phyloP scores from a whole-genome alignment of 495 filamentous ascomycete species.

The Emericellopsis terricola region DNA sequence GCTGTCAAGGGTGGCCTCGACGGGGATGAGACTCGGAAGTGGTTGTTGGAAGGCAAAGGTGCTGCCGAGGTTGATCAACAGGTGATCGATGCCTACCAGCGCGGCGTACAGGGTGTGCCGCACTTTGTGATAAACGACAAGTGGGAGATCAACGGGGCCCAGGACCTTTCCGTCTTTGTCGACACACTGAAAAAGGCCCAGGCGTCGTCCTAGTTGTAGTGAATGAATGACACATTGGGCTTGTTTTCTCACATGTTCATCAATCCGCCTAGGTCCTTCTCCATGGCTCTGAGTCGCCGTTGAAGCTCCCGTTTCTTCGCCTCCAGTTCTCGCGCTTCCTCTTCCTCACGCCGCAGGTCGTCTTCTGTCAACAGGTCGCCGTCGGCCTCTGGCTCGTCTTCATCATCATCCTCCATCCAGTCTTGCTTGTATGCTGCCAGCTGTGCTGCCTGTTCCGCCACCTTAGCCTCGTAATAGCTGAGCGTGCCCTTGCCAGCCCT shows the following conservation, averaged over 20 bases:
- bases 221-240: too few species aligned
- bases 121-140: slow-evolving; percentile 49
- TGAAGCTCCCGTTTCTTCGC: slow-evolving; percentile 60
- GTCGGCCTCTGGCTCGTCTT: slow-evolving; percentile 18
- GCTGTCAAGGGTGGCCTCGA: slow-evolving; percentile 47
- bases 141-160: slow-evolving; percentile 44
- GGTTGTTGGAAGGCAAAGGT: slow-evolving; percentile 44
- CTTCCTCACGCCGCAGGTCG: slow-evolving; percentile 58
- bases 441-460: slow-evolving; percentile 58
- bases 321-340: slow-evolving; percentile 62
- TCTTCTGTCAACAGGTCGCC: slow-evolving; percentile 39
- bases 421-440: slow-evolving; percentile 45
- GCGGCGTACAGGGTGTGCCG: slow-evolving; percentile 52
- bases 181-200: slow-evolving; percentile 36
- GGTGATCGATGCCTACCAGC: slow-evolving; percentile 36
- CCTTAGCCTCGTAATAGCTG: slow-evolving; percentile 57
- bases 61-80: slow-evolving; percentile 55
- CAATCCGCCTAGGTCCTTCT: slow-evolving; percentile 58
- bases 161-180: slow-evolving; percentile 39
- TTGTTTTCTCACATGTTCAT: slow-evolving; percentile 20
- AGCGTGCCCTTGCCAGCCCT: slow-evolving; percentile 56
- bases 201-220: too few species aligned
- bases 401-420: slow-evolving; percentile 27
- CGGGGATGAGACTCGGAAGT: slow-evolving; percentile 34
- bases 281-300: slow-evolving; percentile 60